Conservation (phyloP, 2,329 filamentous ascomycete genomes). For the Neonectria coccinea region DNA sequence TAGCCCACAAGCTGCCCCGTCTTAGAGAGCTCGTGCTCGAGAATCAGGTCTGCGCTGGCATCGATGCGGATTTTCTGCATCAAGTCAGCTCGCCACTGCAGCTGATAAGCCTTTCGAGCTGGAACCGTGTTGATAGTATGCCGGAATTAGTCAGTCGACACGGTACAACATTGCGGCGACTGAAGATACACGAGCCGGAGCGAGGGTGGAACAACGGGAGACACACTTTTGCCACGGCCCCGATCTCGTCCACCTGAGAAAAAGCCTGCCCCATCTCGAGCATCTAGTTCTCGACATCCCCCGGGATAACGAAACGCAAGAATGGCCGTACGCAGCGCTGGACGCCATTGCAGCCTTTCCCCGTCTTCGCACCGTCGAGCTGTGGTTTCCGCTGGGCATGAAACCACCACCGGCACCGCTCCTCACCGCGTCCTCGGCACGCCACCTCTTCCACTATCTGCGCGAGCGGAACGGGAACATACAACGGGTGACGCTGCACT, state of each 20-base stretch:
- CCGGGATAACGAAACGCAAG: background rate
- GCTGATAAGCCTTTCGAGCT: too few relatives aligned
- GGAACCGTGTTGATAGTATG: too few relatives aligned
- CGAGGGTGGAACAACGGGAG: too few relatives aligned
- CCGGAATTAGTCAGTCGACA: too few relatives aligned
- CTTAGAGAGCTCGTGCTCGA: too few relatives aligned
- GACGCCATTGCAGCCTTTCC: conserved; percentile 24
- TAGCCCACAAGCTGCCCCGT: too few relatives aligned
- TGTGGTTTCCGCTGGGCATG: conserved; percentile 15
- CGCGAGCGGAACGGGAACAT: conserved; percentile 17
- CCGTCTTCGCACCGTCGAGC: conserved; percentile 18
- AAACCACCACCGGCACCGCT: conserved; percentile 4
- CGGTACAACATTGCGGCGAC: too few relatives aligned
- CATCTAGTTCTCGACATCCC: conserved; percentile 19
- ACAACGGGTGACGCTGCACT: conserved; percentile 14
- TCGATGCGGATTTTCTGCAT: too few relatives aligned
- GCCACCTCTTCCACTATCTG: conserved; percentile 18
- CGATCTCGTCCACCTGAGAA: conserved; percentile 16
- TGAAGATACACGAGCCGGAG: too few relatives aligned
- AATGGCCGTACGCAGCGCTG: conserved; percentile 14
- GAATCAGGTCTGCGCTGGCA: too few relatives aligned
- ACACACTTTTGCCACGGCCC: background rate
- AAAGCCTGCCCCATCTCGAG: conserved; percentile 18
- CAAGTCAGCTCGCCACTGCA: too few relatives aligned
- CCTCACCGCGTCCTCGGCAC: conserved; percentile 15